phyloP scores from a whole-genome alignment of 768 basidiomycete genomes.

The Termitomyces sp. region DNA sequence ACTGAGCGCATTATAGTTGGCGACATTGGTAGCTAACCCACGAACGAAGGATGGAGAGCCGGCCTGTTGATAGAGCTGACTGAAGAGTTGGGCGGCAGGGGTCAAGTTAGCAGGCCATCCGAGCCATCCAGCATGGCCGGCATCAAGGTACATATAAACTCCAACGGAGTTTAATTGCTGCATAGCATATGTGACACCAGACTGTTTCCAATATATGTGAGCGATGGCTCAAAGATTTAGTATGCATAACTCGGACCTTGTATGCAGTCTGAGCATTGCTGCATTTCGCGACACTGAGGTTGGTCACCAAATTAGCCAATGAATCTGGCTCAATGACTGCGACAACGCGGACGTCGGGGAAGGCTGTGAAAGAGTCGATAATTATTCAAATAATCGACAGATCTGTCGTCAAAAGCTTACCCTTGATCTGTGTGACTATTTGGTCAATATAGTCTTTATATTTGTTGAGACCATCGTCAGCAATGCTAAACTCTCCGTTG shows the following conservation, averaged over 20 bases:
- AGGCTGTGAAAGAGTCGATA: conserved; percentile 26
- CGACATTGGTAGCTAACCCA: conserved; percentile 57
- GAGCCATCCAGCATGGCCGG: conserved; percentile 62
- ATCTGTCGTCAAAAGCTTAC: conserved; percentile 23
- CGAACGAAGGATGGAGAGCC: conserved; percentile 54
- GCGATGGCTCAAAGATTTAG: not conserved
- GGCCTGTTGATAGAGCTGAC: conserved; percentile 42
- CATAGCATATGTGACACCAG: conserved; percentile 50
- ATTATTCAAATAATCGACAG: not conserved
- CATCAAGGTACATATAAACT: conserved; percentile 59
- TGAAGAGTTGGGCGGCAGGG: conserved; percentile 54
- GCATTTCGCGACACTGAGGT: conserved; percentile 55
- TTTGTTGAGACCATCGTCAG: conserved; percentile 48
- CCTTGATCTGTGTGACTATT: conserved; percentile 50
- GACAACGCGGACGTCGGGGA: conserved; percentile 56
- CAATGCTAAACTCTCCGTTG: conserved; percentile 61
- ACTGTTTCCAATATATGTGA: conserved; percentile 17
- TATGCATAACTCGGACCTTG: conserved; percentile 25
- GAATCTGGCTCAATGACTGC: conserved; percentile 67
- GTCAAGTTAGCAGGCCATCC: conserved; percentile 62
- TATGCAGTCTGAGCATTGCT: conserved; percentile 48
- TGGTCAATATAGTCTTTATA: conserved; percentile 60
- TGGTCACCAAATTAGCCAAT: conserved; percentile 65
- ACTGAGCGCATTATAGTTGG: conserved; percentile 42
- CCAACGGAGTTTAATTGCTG: conserved; percentile 50